Conservation (phyloP, 768 basidiomycete genomes). For the Guyanaporus albipodus region DNA sequence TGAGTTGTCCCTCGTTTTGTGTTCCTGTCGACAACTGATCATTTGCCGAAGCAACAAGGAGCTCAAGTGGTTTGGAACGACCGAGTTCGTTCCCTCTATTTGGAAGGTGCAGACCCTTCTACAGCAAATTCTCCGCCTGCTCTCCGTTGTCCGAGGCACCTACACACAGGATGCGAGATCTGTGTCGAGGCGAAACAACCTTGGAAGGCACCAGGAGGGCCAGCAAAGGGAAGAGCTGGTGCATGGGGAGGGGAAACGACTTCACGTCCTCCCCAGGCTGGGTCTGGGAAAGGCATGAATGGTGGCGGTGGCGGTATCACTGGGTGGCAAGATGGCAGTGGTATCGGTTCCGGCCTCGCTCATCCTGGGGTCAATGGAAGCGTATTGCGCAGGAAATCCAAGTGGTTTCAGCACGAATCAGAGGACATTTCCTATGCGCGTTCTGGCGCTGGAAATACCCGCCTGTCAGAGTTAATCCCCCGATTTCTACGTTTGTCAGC, state of each 20-base stretch:
- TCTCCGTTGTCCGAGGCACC: constrained; percentile 67
- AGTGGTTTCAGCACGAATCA: constrained; percentile 21
- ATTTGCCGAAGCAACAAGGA: constrained; percentile 8
- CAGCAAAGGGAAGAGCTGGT: constrained; percentile 17
- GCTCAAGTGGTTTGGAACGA: constrained; percentile 30
- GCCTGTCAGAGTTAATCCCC: constrained; percentile 60
- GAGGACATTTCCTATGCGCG: constrained; percentile 24
- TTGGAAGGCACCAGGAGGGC: constrained; percentile 25
- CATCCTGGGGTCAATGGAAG: constrained; percentile 54
- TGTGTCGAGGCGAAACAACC: constrained; percentile 60
- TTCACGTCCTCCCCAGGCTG: constrained; percentile 19
- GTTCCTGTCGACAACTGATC: neutral
- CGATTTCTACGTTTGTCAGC: constrained; percentile 77
- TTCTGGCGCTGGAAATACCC: constrained; percentile 56
- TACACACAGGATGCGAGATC: constrained; percentile 70
- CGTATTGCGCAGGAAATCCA: constrained; percentile 49
- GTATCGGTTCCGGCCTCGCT: constrained; percentile 67
- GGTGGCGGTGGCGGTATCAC: constrained; percentile 48
- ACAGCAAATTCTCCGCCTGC: constrained; percentile 60
- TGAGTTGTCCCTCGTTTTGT: constrained; percentile 5
- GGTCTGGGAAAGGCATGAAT: constrained; percentile 24
- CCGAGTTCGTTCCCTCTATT: constrained; percentile 51
- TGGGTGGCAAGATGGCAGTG: constrained; percentile 73
- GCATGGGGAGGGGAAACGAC: constrained; percentile 28
- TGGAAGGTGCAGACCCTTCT: constrained; percentile 56